These are phyloP conservation scores for Xylaria intraflava DNA, from an alignment of 495 filamentous ascomycete species.

Conservation along the genomic window DNA sequence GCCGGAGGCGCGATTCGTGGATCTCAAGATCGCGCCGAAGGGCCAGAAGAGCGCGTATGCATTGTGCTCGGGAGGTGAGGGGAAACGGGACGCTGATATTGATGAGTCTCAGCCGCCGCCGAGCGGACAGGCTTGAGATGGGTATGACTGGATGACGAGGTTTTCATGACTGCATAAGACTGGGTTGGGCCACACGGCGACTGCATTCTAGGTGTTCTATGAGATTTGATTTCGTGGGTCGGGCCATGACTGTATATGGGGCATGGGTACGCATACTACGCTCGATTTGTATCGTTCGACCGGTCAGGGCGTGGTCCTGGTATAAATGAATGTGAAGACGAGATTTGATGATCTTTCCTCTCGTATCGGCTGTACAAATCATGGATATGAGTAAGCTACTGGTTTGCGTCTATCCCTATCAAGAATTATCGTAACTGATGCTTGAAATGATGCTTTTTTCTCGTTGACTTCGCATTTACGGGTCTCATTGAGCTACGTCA, in stretches of 20 bases:
- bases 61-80: slow-evolving; percentile 34
- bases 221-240: neutral
- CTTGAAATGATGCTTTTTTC: too few species aligned
- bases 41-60: slow-evolving; percentile 57
- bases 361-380: too few species aligned
- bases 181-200: neutral
- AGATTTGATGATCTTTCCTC: too few species aligned
- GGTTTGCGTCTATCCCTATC: too few species aligned
- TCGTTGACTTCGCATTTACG: too few species aligned
- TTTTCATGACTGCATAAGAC: neutral
- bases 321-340: too few species aligned
- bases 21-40: slow-evolving; percentile 51
- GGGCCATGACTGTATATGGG: neutral
- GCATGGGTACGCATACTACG: too few species aligned
- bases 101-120: slow-evolving; percentile 3
- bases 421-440: too few species aligned
- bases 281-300: too few species aligned
- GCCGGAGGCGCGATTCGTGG: slow-evolving; percentile 63
- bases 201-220: slow-evolving; percentile 1
- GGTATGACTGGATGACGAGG: neutral
- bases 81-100: neutral
- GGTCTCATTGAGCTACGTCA: too few species aligned
- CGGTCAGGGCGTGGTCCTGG: too few species aligned
- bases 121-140: slow-evolving; percentile 2
- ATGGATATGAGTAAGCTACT: too few species aligned